These are phyloP conservation scores for Taxillus chinensis DNA, from an alignment of 164 flowering plant species.

Conservation along the genomic window DNA sequence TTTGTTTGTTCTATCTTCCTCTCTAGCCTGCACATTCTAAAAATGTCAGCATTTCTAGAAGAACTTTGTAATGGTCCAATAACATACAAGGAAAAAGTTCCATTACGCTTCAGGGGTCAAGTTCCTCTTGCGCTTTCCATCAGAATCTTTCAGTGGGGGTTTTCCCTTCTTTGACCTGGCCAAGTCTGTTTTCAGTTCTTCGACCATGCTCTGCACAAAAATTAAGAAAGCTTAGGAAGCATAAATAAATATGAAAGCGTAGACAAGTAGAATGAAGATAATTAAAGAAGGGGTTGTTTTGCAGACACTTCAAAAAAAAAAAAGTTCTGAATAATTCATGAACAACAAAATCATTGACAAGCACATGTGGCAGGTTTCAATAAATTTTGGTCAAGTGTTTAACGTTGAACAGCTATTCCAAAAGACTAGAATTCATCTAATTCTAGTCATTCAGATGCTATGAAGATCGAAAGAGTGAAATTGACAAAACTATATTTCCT, in stretches of 20 bases:
- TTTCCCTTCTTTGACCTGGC: conserved; percentile 85
- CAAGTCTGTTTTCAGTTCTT: conserved; percentile 61
- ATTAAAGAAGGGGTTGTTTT: too few relatives aligned
- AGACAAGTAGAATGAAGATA: too few relatives aligned
- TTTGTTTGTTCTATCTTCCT: conserved; percentile 67
- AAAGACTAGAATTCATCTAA: too few relatives aligned
- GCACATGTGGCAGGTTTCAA: too few relatives aligned
- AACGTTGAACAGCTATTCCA: too few relatives aligned
- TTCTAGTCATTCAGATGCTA: too few relatives aligned
- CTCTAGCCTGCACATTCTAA: conserved; percentile 41
- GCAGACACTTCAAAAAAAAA: too few relatives aligned
- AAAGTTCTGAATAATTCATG: too few relatives aligned
- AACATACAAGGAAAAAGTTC: neutral
- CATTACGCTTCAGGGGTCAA: conserved; percentile 78
- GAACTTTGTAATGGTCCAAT: neutral
- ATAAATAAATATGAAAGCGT: neutral
- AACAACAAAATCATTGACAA: too few relatives aligned
- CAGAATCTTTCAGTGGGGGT: conserved; percentile 70
- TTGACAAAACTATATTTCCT: too few relatives aligned
- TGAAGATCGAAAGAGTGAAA: too few relatives aligned
- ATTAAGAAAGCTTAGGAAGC: neutral
- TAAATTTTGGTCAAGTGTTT: too few relatives aligned
- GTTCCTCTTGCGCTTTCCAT: conserved; percentile 75
- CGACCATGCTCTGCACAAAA: conserved; percentile 37
- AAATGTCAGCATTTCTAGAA: neutral